Base-by-base conservation (phyloP, 352 stramenopile genomes). In the Phytophthora nicotianae region DNA sequence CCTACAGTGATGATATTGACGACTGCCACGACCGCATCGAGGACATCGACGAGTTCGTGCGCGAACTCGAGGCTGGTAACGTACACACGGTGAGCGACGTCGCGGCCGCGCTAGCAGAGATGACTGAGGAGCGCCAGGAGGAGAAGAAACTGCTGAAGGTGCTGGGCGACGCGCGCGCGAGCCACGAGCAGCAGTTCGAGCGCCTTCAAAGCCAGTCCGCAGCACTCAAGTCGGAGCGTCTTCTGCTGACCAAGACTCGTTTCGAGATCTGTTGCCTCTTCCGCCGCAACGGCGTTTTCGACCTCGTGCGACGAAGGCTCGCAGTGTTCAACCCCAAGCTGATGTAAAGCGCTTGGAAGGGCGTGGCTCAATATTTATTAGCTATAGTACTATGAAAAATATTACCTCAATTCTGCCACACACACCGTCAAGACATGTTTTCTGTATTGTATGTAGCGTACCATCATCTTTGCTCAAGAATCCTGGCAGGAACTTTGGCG, bases 41-140 rank as follows among this genome's bases (percentile, higher is more conserved):
- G 37, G 72, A 80, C 51, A 80, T 80, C 11, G 65, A 80, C 47
- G 68, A 77, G 50, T 77, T 80, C 35, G 61, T 80, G 53, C 60
- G 61, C 27, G 72, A 80, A 46, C 52, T 80, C 14, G 32, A 65
- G 27, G 65, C 61, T 11, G 72, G 69, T 21, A 74, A 57, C 42
- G 65, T 80, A 9, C 51, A 46, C 32, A 75, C 68, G 2, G 72
- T 80, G 19, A 68, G 53, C 42, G 65, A 77, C 54, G 61, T 75
- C 21, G 52, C 56, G 1, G 57, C 65, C 3, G 68, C 72, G 29
- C 58, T 77, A 3, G 48, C 38, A 4, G 72, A 80, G 43, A 77
- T 80, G 68, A 43, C 50, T 1, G 72, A 80, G 50, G 72, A 80
- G 65, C 72, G 68, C 21, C 56, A 58, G 23, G 72, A 80, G 50